These are phyloP conservation scores for Scytalidium lignicola DNA, from an alignment of 2,329 filamentous ascomycete species.

Conservation along the genomic window DNA sequence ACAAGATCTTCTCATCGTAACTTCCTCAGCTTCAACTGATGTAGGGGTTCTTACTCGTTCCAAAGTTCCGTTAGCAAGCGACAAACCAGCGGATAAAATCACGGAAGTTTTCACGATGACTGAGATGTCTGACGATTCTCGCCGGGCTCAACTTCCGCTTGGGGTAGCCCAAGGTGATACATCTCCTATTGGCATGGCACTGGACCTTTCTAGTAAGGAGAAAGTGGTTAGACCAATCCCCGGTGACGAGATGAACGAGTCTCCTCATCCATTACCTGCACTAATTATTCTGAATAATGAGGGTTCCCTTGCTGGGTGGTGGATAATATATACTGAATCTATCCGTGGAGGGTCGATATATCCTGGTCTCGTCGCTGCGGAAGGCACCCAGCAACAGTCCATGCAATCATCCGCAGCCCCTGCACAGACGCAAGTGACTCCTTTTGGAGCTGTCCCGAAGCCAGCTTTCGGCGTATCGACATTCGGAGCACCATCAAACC, in stretches of 20 bases:
- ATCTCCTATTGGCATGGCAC: conserved; percentile 68
- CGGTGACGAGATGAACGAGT: conserved; percentile 72
- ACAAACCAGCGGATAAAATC: conserved; percentile 53
- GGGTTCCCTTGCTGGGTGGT: conserved; percentile 81
- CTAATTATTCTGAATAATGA: conserved; percentile 85
- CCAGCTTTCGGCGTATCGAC: conserved; percentile 33
- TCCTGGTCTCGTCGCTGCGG: conserved; percentile 55
- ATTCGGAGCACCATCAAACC: conserved; percentile 25
- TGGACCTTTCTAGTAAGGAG: conserved; percentile 81
- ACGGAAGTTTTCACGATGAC: conserved; percentile 69
- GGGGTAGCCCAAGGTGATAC: conserved; percentile 64
- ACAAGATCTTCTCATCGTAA: conserved; percentile 74
- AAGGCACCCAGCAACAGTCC: conserved; percentile 11
- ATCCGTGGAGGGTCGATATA: conserved; percentile 70
- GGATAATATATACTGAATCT: conserved; percentile 85
- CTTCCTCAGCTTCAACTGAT: conserved; percentile 75
- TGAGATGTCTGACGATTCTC: conserved; percentile 66
- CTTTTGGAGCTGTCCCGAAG: conserved; percentile 11
- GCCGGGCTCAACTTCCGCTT: conserved; percentile 71
- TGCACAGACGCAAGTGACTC: conserved; percentile 15
- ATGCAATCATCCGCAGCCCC: conserved; percentile 15
- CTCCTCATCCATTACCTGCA: conserved; percentile 74
- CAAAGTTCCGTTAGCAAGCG: conserved; percentile 58
- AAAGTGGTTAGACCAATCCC: conserved; percentile 74
- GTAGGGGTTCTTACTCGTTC: conserved; percentile 74